Evolutionary conservation across 2,329 filamentous ascomycete genomes (phyloP), one percentile per base, ranked within the genome.

Genomic region (Fusarium sublunatum): DNA sequence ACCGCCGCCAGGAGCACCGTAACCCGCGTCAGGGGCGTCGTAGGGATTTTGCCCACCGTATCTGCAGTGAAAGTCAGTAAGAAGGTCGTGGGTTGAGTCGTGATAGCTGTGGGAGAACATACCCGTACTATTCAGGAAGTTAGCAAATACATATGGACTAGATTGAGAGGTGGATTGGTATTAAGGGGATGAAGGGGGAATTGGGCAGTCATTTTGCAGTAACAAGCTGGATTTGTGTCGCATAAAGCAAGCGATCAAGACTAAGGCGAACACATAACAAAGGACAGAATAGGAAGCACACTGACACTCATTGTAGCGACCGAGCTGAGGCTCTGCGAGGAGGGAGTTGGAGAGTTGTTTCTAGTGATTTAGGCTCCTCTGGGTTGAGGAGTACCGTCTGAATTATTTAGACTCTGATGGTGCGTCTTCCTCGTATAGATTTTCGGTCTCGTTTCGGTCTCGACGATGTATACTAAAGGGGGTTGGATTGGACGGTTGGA

Each of bases 31-130:
- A 72, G 82, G 79, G 71, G 88, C 79, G 70, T 87, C 85, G 70
- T 84, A 88, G 52, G 86, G 86, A 76, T 88, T 87, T 59, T 77
- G 75, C 67, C 78, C 79, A 61, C 82, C 81, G 78, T 87, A 87
- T 77, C 83, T 88, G 71, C 32, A 22, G 58, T 31, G 44, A 13
- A 39, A 46, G 75, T 81, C 69, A 81, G 75, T 68, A 58, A 55
- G 29, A 36, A 38, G 13, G 38, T 51, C 47, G 35, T 43, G 25
- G 32, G 48, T 44, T 12, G 29, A 46, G 31, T 51, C 48, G 48
- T 41, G 25, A 38, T 24, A 22, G 54, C 67, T 44, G 36, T 45
- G 26, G 57, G 60, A 62, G 43, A 64, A 82, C 81, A 77, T 76
- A 86, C 83, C 83, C 82, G 82, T 85, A 85, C 83, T 45, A 15